Conservation (phyloP, 345 rosid species). For the Noccaea bulbosa region DNA sequence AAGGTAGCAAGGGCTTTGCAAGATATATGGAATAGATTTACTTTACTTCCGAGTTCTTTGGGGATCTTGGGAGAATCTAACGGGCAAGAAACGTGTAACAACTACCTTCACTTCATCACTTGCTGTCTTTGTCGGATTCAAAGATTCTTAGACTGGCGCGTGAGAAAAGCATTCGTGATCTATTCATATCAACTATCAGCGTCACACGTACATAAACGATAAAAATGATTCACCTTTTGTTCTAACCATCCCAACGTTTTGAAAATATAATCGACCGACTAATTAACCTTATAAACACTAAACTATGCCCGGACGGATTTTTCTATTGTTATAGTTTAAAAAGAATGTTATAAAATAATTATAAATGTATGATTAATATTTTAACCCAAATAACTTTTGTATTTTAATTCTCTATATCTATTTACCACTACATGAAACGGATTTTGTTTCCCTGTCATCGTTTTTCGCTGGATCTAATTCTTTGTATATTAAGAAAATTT, state of each 20-base stretch:
- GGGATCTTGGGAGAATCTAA: slow-evolving; percentile 35
- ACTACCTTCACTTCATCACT: slow-evolving; percentile 46
- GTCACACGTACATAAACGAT: background rate
- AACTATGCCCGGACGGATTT: too few relatives aligned
- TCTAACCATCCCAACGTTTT: background rate
- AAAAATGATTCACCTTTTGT: background rate
- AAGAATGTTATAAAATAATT: too few relatives aligned
- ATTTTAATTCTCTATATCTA: too few relatives aligned
- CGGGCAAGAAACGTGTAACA: slow-evolving; percentile 37
- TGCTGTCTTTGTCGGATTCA: slow-evolving; percentile 39
- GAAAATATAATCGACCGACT: slow-evolving; percentile 13
- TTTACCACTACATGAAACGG: too few relatives aligned
- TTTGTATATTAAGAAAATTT: too few relatives aligned
- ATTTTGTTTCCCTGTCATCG: too few relatives aligned
- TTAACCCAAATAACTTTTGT: too few relatives aligned
- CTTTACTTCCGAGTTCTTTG: slow-evolving; percentile 37
- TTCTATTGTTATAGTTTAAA: too few relatives aligned
- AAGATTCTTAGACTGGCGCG: slow-evolving; percentile 32
- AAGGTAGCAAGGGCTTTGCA: slow-evolving; percentile 20
- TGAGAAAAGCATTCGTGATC: slow-evolving; percentile 25
- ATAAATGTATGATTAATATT: too few relatives aligned
- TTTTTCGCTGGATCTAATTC: too few relatives aligned
- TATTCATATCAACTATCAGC: slow-evolving; percentile 4
- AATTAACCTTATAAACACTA: background rate
- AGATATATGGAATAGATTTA: slow-evolving; percentile 39